Percentiles rank a stretch among this genome's conserved stretches.
Conservation (phyloP, 2,329 filamentous ascomycete species). For the Teratosphaeria zuluensis region DNA sequence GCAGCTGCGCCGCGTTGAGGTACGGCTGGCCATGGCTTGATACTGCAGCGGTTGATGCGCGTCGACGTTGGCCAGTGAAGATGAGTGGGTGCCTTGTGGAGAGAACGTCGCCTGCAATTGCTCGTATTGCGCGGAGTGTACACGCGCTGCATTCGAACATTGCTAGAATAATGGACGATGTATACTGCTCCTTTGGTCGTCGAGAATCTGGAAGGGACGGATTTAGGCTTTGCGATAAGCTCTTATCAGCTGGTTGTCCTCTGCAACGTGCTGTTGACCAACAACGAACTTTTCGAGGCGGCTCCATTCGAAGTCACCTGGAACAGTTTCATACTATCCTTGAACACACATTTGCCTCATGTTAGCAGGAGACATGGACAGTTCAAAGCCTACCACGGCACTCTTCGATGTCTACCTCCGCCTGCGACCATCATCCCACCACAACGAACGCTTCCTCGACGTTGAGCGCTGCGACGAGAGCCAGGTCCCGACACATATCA, state of each 20-base stretch:
- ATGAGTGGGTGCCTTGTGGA: conserved; percentile 1
- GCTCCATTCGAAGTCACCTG: no score
- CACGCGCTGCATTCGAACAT: conserved; percentile 40
- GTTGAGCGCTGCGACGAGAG: conserved; percentile 50
- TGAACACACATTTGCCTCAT: background rate
- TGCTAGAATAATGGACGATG: background rate
- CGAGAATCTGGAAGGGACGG: background rate
- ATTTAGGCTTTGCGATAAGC: background rate
- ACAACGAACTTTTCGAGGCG: background rate
- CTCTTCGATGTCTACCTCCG: conserved; percentile 91
- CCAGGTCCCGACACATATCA: conserved; percentile 40
- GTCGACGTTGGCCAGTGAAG: conserved; percentile 2
- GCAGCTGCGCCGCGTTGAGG: conserved; percentile 7
- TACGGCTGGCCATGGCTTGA: conserved; percentile 3
- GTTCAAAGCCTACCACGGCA: conserved; percentile 22
- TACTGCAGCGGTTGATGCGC: conserved; percentile 2
- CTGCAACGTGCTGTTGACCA: background rate
- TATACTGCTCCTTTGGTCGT: background rate
- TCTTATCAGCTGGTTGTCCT: background rate
- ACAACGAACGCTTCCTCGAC: conserved; percentile 61
- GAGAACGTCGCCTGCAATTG: conserved; percentile 26
- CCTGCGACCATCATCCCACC: conserved; percentile 43
- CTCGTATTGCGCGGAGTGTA: conserved; percentile 33
- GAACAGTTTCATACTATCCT: background rate
- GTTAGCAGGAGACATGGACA: conserved; percentile 13